A percentile compares a stretch with the other conserved stretches of the same genome.
Conservation (phyloP, 1,284 basidiomycete species). For the Pisolithus thermaeus region DNA sequence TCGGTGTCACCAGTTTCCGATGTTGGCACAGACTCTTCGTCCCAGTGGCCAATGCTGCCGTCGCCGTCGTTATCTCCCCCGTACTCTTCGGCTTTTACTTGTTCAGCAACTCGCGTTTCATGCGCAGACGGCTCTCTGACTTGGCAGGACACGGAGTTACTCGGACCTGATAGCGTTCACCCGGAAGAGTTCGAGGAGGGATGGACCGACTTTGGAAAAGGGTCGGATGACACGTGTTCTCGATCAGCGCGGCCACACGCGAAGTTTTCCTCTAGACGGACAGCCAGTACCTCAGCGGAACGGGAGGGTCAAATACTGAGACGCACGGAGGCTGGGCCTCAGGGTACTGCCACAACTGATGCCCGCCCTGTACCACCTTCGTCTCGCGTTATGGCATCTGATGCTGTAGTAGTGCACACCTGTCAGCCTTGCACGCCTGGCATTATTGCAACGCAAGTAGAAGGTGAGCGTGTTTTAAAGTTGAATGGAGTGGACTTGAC, state of each 20-base stretch:
- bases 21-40: slow-evolving; percentile 8
- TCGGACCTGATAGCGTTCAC: slow-evolving; percentile 44
- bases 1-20: slow-evolving; percentile 18
- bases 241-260: slow-evolving; percentile 7
- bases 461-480: slow-evolving; percentile 42
- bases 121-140: slow-evolving; percentile 23
- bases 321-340: slow-evolving; percentile 2
- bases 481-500: background rate
- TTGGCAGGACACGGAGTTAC: slow-evolving; percentile 44
- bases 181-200: slow-evolving; percentile 41
- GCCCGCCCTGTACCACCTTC: background rate
- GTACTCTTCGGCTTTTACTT: slow-evolving; percentile 1
- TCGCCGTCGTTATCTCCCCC: slow-evolving; percentile 11
- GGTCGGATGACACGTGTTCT: slow-evolving; percentile 9
- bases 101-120: slow-evolving; percentile 7
- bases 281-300: slow-evolving; percentile 3
- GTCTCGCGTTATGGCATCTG: slow-evolving; percentile 6
- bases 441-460: slow-evolving; percentile 58
- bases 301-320: slow-evolving; percentile 2
- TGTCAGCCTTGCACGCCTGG: slow-evolving; percentile 53
- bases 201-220: slow-evolving; percentile 26
- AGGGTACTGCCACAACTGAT: slow-evolving; percentile 5
- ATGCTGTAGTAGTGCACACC: slow-evolving; percentile 47
- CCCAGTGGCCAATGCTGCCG: slow-evolving; percentile 9
- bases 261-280: background rate